phyloP scores from a whole-genome alignment of 306 rosid species.

The Rosa rugosa region DNA sequence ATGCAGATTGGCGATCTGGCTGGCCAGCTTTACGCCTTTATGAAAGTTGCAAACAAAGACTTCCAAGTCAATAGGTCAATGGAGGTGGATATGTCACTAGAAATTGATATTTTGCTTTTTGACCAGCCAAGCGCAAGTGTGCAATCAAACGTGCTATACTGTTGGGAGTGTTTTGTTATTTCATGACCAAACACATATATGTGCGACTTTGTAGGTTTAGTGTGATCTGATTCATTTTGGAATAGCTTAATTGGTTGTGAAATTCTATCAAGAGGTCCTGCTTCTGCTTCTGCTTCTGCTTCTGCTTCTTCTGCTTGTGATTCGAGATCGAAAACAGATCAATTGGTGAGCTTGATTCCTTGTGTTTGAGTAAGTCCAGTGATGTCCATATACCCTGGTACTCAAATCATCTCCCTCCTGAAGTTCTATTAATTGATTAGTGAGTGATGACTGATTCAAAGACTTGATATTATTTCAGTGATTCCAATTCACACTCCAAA shows the following conservation, averaged over 20 bases:
- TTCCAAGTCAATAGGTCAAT: constrained; percentile 1
- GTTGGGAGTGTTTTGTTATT: background rate
- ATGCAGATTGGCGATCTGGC: background rate
- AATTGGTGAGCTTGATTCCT: background rate
- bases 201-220: background rate
- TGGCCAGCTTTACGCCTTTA: too few species aligned
- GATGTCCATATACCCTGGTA: background rate
- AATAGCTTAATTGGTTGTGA: background rate
- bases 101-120: background rate
- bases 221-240: background rate
- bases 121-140: background rate
- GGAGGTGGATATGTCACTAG: background rate
- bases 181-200: background rate
- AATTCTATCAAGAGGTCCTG: background rate
- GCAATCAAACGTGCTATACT: background rate
- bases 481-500: background rate
- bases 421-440: background rate
- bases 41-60: background rate
- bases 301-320: background rate
- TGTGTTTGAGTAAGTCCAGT: background rate
- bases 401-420: background rate
- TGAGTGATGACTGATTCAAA: background rate
- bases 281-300: background rate
- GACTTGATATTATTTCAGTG: background rate
- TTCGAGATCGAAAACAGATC: background rate